A percentile compares a stretch with the other conserved stretches of the same genome.
These are phyloP conservation scores for Kurtzmaniella quercitrusa DNA, from an alignment of 1,139 yeast species.

Conservation along the genomic window DNA sequence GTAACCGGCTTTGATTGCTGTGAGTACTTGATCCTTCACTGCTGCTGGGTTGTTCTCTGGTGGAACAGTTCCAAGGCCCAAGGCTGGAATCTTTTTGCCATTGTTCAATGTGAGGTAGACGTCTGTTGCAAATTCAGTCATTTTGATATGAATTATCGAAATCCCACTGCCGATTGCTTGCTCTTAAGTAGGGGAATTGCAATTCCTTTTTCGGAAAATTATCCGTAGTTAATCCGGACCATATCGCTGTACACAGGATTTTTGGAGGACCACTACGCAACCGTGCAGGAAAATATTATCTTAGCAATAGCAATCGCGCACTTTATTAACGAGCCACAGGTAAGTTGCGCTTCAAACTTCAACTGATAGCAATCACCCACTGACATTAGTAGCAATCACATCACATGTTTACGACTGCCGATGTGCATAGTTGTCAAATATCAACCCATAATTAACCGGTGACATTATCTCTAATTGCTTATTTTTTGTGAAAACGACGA, in stretches of 20 bases:
- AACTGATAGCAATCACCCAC: too few species aligned
- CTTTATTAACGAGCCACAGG: too few species aligned
- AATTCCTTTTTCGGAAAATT: slow-evolving; percentile 24
- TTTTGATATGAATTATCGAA: neutral
- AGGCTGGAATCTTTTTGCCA: slow-evolving; percentile 33
- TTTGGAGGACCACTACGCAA: neutral
- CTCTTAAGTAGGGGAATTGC: neutral
- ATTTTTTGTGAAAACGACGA: too few species aligned
- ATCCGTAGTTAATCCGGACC: neutral
- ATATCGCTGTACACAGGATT: neutral
- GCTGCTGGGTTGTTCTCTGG: slow-evolving; percentile 25
- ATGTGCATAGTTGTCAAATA: too few species aligned
- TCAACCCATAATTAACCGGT: too few species aligned
- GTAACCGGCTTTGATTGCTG: slow-evolving; percentile 39
- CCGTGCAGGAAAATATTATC: too few species aligned
- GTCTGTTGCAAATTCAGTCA: slow-evolving; percentile 17
- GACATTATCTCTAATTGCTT: too few species aligned
- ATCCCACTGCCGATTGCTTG: neutral
- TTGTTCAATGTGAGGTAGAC: slow-evolving; percentile 23
- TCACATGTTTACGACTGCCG: too few species aligned
- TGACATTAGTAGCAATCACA: too few species aligned
- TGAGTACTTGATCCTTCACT: slow-evolving; percentile 32
- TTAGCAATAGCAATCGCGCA: too few species aligned
- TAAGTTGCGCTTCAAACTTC: too few species aligned
- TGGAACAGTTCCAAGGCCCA: slow-evolving; percentile 39